Percentiles rank a stretch among this genome's conserved stretches.
Evolutionary conservation across 2,329 filamentous ascomycete species (phyloP).

Genomic region (Arthrobotrys conoides): DNA sequence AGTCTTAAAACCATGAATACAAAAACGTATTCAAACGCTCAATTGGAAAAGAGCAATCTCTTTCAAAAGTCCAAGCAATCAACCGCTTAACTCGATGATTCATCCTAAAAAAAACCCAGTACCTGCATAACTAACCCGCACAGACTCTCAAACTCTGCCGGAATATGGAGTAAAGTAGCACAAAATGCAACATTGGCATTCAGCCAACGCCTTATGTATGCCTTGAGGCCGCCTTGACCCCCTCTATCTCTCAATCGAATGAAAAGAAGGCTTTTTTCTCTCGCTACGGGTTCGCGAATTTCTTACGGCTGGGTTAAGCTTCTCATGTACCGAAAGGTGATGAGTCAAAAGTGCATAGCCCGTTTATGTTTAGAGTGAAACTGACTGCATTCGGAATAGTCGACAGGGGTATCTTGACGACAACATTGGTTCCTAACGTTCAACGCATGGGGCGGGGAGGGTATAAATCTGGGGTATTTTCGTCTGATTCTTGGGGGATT

Average conservation of each 20-base stretch:
- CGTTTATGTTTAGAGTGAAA: neutral
- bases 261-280: too few relatives aligned
- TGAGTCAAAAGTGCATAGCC: slow-evolving; percentile 8
- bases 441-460: neutral
- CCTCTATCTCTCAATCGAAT: neutral
- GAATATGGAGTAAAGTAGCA: neutral
- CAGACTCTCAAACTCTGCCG: neutral
- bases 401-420: neutral
- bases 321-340: neutral
- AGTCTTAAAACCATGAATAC: neutral
- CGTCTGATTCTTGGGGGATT: too few relatives aligned
- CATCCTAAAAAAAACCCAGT: neutral
- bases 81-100: neutral
- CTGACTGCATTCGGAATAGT: neutral
- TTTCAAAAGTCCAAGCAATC: neutral
- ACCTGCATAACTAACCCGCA: slow-evolving; percentile 13
- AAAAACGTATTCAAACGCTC: neutral
- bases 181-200: slow-evolving; percentile 1
- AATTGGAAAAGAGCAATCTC: neutral
- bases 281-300: neutral
- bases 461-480: slow-evolving; percentile 13
- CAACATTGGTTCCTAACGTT: neutral
- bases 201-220: neutral
- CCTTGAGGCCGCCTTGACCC: slow-evolving; percentile 17
- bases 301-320: neutral